Evolutionary conservation across 805 yeast species (phyloP).

Genomic region (Debaryomyces hansenii): DNA sequence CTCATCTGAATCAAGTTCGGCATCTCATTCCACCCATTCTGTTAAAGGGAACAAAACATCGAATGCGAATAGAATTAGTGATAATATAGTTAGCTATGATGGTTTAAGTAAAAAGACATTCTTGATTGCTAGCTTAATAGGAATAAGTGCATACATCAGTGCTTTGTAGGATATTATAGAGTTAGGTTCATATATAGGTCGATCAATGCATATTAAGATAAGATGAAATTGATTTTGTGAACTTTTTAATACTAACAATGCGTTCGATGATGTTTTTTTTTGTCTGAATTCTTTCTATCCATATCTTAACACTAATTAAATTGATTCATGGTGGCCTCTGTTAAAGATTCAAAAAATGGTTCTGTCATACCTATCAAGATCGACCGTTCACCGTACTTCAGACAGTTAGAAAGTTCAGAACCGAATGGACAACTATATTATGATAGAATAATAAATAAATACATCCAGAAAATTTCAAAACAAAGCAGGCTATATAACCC

Average conservation of each 20-base stretch:
- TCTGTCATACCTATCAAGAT: too few species aligned
- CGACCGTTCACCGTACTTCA: not conserved
- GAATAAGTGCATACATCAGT: slow-evolving; percentile 13
- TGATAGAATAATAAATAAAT: not conserved
- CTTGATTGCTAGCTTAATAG: slow-evolving; percentile 16
- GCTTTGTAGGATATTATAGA: slow-evolving; percentile 7
- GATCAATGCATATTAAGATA: not conserved
- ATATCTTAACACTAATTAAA: too few species aligned
- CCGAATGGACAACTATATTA: not conserved
- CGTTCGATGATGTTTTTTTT: not conserved
- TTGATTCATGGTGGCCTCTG: too few species aligned
- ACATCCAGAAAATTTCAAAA: not conserved
- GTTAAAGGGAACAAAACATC: slow-evolving; percentile 18
- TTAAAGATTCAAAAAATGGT: too few species aligned
- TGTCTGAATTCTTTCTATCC: not conserved
- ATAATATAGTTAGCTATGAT: slow-evolving; percentile 2
- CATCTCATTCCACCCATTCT: slow-evolving; percentile 13
- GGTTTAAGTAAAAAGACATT: slow-evolving; percentile 14
- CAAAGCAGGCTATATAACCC: not conserved
- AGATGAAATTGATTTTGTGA: not conserved
- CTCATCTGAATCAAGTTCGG: slow-evolving; percentile 5
- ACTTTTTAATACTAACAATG: not conserved
- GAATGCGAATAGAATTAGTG: slow-evolving; percentile 12
- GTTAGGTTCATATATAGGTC: not conserved
- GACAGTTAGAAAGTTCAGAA: not conserved